Conservation (phyloP, 345 rosid genomes). For the Pelargonium nanum region DNA sequence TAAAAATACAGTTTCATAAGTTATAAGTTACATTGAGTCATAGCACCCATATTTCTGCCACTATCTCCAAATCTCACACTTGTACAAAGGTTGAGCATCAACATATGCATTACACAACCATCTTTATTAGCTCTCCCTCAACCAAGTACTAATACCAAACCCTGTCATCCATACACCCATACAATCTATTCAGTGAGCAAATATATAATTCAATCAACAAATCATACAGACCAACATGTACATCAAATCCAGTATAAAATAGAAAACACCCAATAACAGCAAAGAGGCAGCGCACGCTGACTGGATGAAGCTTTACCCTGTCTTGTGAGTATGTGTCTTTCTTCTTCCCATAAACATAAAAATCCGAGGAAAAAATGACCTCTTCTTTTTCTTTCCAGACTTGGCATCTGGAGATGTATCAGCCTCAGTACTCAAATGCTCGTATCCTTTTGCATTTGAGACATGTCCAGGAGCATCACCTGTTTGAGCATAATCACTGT, state of each 20-base stretch:
- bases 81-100: neutral
- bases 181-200: constrained; percentile 8
- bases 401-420: constrained; percentile 26
- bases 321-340: constrained; percentile 38
- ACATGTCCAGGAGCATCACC: neutral
- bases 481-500: neutral
- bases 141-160: constrained; percentile 1
- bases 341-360: constrained; percentile 51
- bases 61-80: constrained; percentile 6
- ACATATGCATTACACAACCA: constrained; percentile 2
- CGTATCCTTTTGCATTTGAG: constrained; percentile 22
- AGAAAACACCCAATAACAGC: constrained; percentile 3
- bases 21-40: neutral
- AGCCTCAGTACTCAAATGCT: constrained; percentile 8
- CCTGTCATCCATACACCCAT: constrained; percentile 11
- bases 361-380: constrained; percentile 52
- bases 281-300: neutral
- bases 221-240: constrained; percentile 30
- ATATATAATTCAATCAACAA: constrained; percentile 12
- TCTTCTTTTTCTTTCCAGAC: constrained; percentile 59
- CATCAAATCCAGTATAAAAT: constrained; percentile 15
- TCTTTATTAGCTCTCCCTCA: constrained; percentile 6
- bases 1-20: neutral
- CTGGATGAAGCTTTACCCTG: constrained; percentile 7
- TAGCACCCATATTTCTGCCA: neutral